Percentiles rank a stretch among this genome's conserved stretches.
phyloP scores from a whole-genome alignment of 805 yeast genomes.

The Yarrowia deformans region DNA sequence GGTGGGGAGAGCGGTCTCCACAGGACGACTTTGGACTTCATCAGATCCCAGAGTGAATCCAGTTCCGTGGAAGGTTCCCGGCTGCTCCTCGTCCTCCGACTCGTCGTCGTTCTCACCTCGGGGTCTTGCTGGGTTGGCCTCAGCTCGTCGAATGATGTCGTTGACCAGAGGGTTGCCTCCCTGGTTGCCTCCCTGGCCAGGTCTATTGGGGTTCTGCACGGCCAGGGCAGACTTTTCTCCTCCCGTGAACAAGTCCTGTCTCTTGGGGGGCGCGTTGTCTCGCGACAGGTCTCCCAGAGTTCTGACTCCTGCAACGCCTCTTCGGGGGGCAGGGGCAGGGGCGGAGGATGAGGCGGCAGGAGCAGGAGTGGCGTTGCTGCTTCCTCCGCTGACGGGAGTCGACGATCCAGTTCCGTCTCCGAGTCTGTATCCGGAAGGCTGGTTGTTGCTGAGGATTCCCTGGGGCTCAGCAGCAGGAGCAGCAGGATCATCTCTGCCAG shows the following conservation, averaged over 20 bases:
- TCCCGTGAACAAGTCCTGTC: slow-evolving; percentile 59
- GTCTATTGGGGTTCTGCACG: slow-evolving; percentile 69
- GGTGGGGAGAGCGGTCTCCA: slow-evolving; percentile 40
- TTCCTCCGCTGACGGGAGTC: slow-evolving; percentile 11
- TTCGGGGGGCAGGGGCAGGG: slow-evolving; percentile 32
- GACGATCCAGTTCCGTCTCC: slow-evolving; percentile 33
- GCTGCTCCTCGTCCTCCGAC: slow-evolving; percentile 43
- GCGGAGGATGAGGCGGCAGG: slow-evolving; percentile 24
- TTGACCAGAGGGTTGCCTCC: slow-evolving; percentile 47
- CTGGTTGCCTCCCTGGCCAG: slow-evolving; percentile 39
- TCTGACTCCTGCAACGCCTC: slow-evolving; percentile 45
- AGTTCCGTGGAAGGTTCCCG: slow-evolving; percentile 46
- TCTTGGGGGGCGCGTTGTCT: slow-evolving; percentile 48
- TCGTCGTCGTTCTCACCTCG: slow-evolving; percentile 40
- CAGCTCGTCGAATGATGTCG: slow-evolving; percentile 51
- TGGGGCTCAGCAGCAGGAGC: slow-evolving; percentile 24
- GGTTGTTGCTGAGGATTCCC: slow-evolving; percentile 16
- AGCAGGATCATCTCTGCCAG: slow-evolving; percentile 34
- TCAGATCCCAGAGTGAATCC: slow-evolving; percentile 51
- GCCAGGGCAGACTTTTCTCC: slow-evolving; percentile 78
- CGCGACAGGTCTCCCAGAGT: slow-evolving; percentile 48
- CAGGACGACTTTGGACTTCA: slow-evolving; percentile 44
- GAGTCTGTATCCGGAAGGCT: slow-evolving; percentile 34
- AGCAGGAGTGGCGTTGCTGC: slow-evolving; percentile 23
- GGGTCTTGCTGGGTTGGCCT: slow-evolving; percentile 38